Percentiles rank a stretch among this genome's conserved stretches.
Conservation (phyloP, 306 rosid species). For the Vicia sativa region DNA sequence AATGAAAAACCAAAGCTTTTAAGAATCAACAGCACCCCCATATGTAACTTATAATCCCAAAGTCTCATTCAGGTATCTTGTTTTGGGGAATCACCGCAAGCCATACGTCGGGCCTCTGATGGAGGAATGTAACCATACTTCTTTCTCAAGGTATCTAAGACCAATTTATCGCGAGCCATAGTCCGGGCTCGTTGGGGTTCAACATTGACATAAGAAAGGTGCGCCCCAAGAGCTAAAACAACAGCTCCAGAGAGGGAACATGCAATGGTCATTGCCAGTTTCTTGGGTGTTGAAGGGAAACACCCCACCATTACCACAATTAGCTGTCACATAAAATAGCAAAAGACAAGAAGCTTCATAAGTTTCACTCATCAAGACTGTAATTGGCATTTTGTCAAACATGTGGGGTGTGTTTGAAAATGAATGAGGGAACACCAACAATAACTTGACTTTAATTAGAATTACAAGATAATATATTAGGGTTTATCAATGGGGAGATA, state of each 20-base stretch:
- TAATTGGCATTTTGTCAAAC: slow-evolving; percentile 50
- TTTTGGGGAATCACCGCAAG: slow-evolving; percentile 54
- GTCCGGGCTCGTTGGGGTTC: slow-evolving; percentile 80
- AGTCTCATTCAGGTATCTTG: slow-evolving; percentile 42
- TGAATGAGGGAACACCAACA: background rate
- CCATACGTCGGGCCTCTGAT: slow-evolving; percentile 54
- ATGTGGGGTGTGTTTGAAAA: slow-evolving; percentile 30
- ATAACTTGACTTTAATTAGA: background rate
- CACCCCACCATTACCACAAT: slow-evolving; percentile 55
- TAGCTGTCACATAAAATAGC: slow-evolving; percentile 21
- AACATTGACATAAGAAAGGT: slow-evolving; percentile 61
- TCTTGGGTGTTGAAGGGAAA: slow-evolving; percentile 79
- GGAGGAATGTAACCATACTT: slow-evolving; percentile 72
- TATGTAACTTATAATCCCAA: background rate
- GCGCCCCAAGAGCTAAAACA: slow-evolving; percentile 51
- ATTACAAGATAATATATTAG: background rate
- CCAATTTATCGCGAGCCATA: slow-evolving; percentile 63
- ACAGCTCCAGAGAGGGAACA: slow-evolving; percentile 66
- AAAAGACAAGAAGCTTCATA: background rate
- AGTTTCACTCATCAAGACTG: slow-evolving; percentile 37
- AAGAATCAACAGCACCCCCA: background rate
- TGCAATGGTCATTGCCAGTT: slow-evolving; percentile 56
- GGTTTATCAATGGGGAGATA: slow-evolving; percentile 5
- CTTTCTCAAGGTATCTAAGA: slow-evolving; percentile 53
- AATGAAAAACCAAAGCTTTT: slow-evolving; percentile 10